phyloP scores from a whole-genome alignment of 352 stramenopile genomes.

The Phytopythium boreale region DNA sequence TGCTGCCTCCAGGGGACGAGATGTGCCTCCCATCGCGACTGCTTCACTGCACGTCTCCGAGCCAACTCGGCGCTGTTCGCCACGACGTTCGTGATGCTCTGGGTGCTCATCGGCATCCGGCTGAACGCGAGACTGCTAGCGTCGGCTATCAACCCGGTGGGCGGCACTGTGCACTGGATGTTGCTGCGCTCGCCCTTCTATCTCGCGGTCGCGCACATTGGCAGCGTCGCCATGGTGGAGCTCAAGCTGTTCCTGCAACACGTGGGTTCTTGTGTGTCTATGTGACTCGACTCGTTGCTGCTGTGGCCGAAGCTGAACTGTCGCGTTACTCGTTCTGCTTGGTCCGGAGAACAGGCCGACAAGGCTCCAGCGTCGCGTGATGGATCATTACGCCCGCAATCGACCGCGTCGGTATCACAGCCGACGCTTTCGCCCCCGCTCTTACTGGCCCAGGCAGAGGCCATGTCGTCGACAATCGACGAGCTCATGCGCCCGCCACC shows the following conservation, averaged over 20 bases:
- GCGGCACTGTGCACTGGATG: conserved; percentile 73
- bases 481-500: conserved; percentile 35
- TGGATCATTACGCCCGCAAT: background rate
- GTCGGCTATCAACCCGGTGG: conserved; percentile 74
- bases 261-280: conserved; percentile 12
- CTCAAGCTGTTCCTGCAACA: conserved; percentile 84
- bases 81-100: conserved; percentile 41
- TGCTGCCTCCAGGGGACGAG: conserved; percentile 49
- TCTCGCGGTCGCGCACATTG: conserved; percentile 54
- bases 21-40: conserved; percentile 37
- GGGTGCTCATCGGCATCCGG: conserved; percentile 53
- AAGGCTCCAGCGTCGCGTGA: conserved; percentile 6
- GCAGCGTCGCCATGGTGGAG: conserved; percentile 53
- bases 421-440: background rate
- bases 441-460: conserved; percentile 7
- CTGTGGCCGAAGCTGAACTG: background rate
- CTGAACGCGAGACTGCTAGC: conserved; percentile 68
- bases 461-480: conserved; percentile 20
- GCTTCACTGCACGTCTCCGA: conserved; percentile 49
- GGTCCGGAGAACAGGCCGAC: conserved; percentile 23
- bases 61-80: conserved; percentile 50
- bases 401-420: background rate
- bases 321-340: background rate
- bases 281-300: background rate
- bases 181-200: conserved; percentile 67